phyloP scores from a whole-genome alignment of 306 rosid species.

The Prunus mume region DNA sequence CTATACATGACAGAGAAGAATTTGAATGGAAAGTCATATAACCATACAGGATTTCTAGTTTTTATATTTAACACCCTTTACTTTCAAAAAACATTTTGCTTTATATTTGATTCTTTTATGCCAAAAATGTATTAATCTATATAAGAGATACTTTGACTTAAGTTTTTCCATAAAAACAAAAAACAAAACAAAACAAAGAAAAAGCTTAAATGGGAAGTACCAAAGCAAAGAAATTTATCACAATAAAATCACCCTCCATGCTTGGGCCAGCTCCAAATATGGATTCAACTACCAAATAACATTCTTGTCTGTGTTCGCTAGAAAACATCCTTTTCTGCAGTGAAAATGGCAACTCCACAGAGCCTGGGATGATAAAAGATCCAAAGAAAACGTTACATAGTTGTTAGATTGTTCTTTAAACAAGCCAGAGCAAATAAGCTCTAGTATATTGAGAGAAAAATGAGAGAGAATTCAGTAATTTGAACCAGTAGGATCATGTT shows the following conservation, averaged over 20 bases:
- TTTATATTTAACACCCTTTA: background rate
- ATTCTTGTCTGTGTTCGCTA: conserved; percentile 53
- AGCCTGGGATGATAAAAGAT: conserved; percentile 41
- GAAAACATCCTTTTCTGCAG: conserved; percentile 50
- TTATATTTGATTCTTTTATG: background rate
- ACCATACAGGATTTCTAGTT: background rate
- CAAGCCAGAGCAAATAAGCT: background rate
- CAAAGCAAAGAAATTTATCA: conserved; percentile 82
- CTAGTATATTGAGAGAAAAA: conserved; percentile 1
- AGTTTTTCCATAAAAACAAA: background rate
- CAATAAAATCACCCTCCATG: conserved; percentile 66
- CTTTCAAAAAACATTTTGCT: background rate
- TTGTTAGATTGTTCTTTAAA: background rate
- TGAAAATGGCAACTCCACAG: conserved; percentile 40
- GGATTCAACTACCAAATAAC: conserved; percentile 53
- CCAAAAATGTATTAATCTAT: background rate
- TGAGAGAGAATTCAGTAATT: conserved; percentile 13
- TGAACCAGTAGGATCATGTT: conserved; percentile 49
- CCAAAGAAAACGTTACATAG: conserved; percentile 6
- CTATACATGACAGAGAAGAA: background rate
- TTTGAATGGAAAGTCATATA: background rate
- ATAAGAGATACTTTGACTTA: background rate
- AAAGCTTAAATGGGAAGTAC: conserved; percentile 28
- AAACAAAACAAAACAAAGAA: background rate
- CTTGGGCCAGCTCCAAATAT: conserved; percentile 56